These are phyloP conservation scores for Paecilomyces sp. DNA, from an alignment of 2,329 filamentous ascomycete species.

Conservation along the genomic window DNA sequence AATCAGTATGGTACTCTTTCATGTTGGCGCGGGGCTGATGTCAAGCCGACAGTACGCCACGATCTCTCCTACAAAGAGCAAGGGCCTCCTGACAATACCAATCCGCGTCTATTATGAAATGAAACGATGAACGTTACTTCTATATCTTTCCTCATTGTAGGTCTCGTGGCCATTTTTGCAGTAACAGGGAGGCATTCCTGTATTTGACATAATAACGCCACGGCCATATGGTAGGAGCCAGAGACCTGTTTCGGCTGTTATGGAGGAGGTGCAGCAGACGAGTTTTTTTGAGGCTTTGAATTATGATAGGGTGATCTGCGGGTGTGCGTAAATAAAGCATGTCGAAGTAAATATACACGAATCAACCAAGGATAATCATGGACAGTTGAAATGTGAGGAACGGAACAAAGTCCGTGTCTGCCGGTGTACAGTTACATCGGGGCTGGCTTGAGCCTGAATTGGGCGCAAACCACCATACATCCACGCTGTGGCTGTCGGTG, in stretches of 20 bases:
- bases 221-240: neutral
- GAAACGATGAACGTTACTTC: neutral
- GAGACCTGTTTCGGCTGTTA: neutral
- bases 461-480: neutral
- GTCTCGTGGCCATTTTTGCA: neutral
- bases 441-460: neutral
- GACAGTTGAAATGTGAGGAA: neutral
- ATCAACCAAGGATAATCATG: no score
- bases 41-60: neutral
- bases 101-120: neutral
- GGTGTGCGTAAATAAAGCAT: no score
- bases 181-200: neutral
- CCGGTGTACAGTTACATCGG: neutral
- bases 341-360: no score
- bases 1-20: no score
- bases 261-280: neutral
- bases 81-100: neutral
- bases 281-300: neutral
- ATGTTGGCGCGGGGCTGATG: no score
- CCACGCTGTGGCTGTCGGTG: neutral
- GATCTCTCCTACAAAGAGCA: neutral
- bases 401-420: neutral
- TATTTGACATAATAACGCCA: neutral
- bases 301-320: no score
- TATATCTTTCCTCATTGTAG: neutral